A percentile compares a stretch with the other conserved stretches of the same genome.
Conservation (phyloP, 768 basidiomycete species). For the Psilocybe cubensis region DNA sequence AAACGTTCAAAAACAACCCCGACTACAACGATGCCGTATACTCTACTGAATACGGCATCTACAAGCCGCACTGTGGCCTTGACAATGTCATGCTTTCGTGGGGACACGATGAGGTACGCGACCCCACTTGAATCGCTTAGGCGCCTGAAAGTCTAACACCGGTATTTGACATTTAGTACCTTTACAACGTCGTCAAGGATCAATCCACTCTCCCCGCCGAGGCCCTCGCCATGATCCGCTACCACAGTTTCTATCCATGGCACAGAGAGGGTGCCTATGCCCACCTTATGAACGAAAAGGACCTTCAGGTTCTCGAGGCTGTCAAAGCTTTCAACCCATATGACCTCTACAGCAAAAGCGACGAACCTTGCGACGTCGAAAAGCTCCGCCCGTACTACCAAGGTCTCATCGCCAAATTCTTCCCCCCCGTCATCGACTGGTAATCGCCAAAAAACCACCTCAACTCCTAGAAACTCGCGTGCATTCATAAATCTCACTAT, state of each 20-base stretch:
- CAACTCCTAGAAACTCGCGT: no score
- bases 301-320: constrained; percentile 65
- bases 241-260: constrained; percentile 96
- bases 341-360: constrained; percentile 91
- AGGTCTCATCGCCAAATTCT: constrained; percentile 81
- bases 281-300: constrained; percentile 78
- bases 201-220: constrained; percentile 82
- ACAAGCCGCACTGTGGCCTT: constrained; percentile 77
- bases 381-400: constrained; percentile 85
- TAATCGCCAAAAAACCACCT: constrained; percentile 42
- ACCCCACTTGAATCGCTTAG: constrained; percentile 6
- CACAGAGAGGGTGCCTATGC: constrained; percentile 87
- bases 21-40: constrained; percentile 68
- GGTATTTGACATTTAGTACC: constrained; percentile 53
- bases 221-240: constrained; percentile 90
- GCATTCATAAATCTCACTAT: no score
- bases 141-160: constrained; percentile 4
- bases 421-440: constrained; percentile 84
- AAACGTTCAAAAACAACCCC: constrained; percentile 76
- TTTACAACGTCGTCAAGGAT: constrained; percentile 82
- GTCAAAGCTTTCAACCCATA: constrained; percentile 92
- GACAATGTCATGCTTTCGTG: constrained; percentile 89
- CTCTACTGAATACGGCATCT: constrained; percentile 75
- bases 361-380: constrained; percentile 63
- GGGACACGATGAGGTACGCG: constrained; percentile 86